phyloP scores from a whole-genome alignment of 208 protist genomes.

The Cochliopodium minus region DNA sequence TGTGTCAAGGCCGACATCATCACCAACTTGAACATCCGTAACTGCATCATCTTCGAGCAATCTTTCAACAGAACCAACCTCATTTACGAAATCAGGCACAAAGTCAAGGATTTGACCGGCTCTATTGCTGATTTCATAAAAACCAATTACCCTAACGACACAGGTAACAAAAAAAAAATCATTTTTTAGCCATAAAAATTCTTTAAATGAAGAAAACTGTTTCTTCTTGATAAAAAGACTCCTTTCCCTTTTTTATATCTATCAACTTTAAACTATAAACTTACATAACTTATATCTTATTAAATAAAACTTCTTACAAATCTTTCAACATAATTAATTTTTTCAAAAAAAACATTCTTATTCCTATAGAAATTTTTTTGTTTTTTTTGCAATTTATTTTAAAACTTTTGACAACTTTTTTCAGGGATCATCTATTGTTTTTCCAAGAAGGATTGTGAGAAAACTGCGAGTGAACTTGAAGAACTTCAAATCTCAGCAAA shows the following conservation, averaged over 20 bases:
- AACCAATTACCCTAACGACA: background rate
- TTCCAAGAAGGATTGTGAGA: conserved; percentile 36
- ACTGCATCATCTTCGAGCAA: conserved; percentile 20
- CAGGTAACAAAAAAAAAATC: conserved; percentile 17
- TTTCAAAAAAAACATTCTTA: no score
- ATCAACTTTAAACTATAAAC: conserved; percentile 19
- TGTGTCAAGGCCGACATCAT: conserved; percentile 34
- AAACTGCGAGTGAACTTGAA: conserved; percentile 16
- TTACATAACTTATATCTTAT: conserved; percentile 23
- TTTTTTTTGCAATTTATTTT: no score
- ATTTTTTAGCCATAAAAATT: background rate
- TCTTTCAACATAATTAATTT: no score
- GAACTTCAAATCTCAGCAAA: background rate
- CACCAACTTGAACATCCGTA: conserved; percentile 18
- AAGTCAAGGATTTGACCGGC: background rate
- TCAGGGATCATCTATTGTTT: conserved; percentile 68
- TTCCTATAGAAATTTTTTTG: no score
- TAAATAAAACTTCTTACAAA: no score
- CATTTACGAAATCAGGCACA: conserved; percentile 22
- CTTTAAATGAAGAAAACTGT: no score
- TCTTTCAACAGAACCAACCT: conserved; percentile 46
- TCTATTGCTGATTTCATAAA: conserved; percentile 21
- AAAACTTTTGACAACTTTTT: conserved; percentile 5
- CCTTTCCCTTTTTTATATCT: background rate
- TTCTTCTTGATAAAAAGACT: background rate